These are phyloP conservation scores for Elongisporangium undulatum DNA, from an alignment of 352 stramenopile genomes.

Conservation along the genomic window DNA sequence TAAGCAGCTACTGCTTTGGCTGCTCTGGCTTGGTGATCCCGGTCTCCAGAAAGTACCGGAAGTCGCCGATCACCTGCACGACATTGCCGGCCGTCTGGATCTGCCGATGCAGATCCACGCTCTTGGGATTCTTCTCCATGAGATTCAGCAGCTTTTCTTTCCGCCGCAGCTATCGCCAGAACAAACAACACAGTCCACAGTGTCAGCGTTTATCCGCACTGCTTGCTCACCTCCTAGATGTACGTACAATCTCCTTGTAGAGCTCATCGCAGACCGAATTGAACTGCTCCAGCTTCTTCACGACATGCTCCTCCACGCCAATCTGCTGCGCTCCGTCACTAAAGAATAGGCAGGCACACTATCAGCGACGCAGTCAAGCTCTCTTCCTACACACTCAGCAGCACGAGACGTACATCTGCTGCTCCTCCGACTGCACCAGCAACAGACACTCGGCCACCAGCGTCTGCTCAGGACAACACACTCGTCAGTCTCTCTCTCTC, in stretches of 20 bases:
- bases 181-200: background rate
- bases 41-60: conserved; percentile 79
- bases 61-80: conserved; percentile 78
- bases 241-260: conserved; percentile 83
- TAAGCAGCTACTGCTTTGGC: conserved; percentile 10
- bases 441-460: conserved; percentile 71
- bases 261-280: conserved; percentile 87
- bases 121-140: conserved; percentile 83
- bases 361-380: background rate
- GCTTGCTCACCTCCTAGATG: background rate
- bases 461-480: conserved; percentile 23
- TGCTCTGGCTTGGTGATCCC: conserved; percentile 30
- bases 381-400: background rate
- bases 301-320: conserved; percentile 64
- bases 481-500: background rate
- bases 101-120: conserved; percentile 80
- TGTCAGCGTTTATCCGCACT: background rate
- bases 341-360: background rate
- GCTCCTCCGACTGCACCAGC: conserved; percentile 75
- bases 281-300: conserved; percentile 86
- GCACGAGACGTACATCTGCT: conserved; percentile 38
- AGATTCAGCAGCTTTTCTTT: conserved; percentile 83
- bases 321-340: conserved; percentile 31
- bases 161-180: conserved; percentile 50
- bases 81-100: conserved; percentile 84